Evolutionary conservation across 441 rosid species (phyloP), one percentile per base, ranked within the genome.

Genomic region (Eruca vesicaria): DNA sequence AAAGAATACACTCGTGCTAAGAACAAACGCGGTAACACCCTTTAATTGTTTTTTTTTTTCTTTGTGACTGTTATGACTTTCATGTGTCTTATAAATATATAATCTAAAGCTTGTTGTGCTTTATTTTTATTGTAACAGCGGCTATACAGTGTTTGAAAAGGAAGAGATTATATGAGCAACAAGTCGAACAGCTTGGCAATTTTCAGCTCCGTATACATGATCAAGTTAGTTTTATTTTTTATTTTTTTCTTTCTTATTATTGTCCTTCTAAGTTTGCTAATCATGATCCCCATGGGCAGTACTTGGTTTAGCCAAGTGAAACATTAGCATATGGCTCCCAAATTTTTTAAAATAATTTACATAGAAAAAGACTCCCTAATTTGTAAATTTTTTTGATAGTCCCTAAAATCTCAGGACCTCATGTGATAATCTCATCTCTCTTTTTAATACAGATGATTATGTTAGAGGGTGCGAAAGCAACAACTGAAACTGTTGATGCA

Each of bases 391-490:
- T n/a, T n/a, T n/a, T n/a, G n/a, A n/a, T n/a, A n/a, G n/a, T n/a
- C n/a, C n/a, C n/a, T n/a, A n/a, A n/a, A n/a, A n/a, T n/a, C n/a
- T n/a, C n/a, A n/a, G n/a, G n/a, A n/a, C n/a, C n/a, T n/a, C n/a
- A n/a, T n/a, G n/a, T n/a, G n/a, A n/a, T n/a, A 0, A 31, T 19
- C 10, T 18, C 35, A 73, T 28, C 15, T 62, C 58, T 68, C 9
- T 57, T 73, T 56, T 21, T 2, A 3, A 0, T 16, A 43, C 60
- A 79, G 99, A 96, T 96, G 93, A 93, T 96, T 66, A 88, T 90
- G 97, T 73, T 96, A 66, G 99, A 96, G 81, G 97, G 98, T 26
- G 99, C 99, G 21, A 93, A 93, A 82, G 97, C 98, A 65, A 96
- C 99, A 0, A 93, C 98, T 0, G 99, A 96, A 80, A 93, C 98